Base-by-base conservation (phyloP, 305 asterid species). In the Fraxinus latifolia region DNA sequence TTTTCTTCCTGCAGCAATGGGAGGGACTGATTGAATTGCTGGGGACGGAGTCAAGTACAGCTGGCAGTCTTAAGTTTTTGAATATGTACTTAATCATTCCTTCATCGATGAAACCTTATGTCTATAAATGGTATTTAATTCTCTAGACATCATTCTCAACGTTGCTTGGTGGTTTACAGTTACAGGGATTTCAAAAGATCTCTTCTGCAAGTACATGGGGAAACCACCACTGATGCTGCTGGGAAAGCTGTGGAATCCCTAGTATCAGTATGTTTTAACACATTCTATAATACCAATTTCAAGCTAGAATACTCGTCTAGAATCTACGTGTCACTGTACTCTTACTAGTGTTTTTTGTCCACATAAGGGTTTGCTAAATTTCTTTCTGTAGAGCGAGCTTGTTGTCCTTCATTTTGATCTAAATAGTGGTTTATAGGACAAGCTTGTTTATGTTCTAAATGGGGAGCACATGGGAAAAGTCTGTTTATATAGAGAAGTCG, bases 21-120 rank as follows among this genome's bases (percentile, higher is more conserved):
- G 99, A 96, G 91, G 98, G 99, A 78, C 90, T 94, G 88, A 91
- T 93, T 80, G 99, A 93, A 81, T 85, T 96, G 86, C 90, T 94
- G 80, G 97, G 95, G 55, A 87, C 92, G 21, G 97, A 96, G 88
- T 84, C 98, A 17, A 89, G 87, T 85, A 89, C 93, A 77, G 93
- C 97, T 32, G 97, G 98, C 3, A 94, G 99, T 47, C 97, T 96
- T 73, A 96, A 96, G 85, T 96, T 96, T 89, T 83, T 96, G 91
- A 93, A 91, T 83, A 94, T 86, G 99, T 94, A 87, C 21, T 89
- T 76, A 60, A 70, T 79, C 74, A 50, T 83, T 74, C 50, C 15
- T 47, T 67, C 44, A 39, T 36, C 44, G 4, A 17, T 60, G 53
- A 15, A 78, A 60, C 31, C 79, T 17, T 60, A 36, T 11, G 12